Percentiles rank a stretch among this genome's conserved stretches.
These are phyloP conservation scores for Sporothrix schenckii DNA, from an alignment of 2,329 filamentous ascomycete genomes.

Conservation along the genomic window DNA sequence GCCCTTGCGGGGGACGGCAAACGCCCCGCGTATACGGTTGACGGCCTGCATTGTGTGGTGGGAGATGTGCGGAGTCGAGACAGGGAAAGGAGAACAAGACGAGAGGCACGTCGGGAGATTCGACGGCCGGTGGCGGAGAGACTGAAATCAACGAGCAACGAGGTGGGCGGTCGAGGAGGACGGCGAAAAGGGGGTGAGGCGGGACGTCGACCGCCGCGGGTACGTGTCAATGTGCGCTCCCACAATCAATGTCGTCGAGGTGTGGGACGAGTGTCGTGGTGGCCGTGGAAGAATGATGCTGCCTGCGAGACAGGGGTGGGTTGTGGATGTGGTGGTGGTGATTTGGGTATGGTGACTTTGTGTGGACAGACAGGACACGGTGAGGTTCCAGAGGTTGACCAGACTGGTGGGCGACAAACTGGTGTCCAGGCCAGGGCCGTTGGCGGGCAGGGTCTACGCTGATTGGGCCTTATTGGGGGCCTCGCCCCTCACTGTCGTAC, in stretches of 20 bases:
- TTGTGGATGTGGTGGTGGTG: slow-evolving; percentile 9
- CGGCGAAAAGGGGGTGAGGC: background rate
- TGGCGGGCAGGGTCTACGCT: slow-evolving; percentile 18
- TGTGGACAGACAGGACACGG: slow-evolving; percentile 15
- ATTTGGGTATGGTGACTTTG: background rate
- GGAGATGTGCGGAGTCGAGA: background rate
- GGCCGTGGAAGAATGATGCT: slow-evolving; percentile 5
- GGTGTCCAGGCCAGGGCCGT: slow-evolving; percentile 8
- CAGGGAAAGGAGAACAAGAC: background rate
- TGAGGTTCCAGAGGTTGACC: slow-evolving; percentile 1
- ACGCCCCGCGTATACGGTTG: slow-evolving; percentile 92
- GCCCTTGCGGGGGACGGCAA: slow-evolving; percentile 90
- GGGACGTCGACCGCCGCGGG: background rate
- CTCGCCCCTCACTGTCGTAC: slow-evolving; percentile 12
- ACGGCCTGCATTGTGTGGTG: slow-evolving; percentile 60
- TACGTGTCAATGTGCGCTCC: slow-evolving; percentile 8
- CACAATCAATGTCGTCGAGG: background rate
- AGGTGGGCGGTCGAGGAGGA: slow-evolving; percentile 6
- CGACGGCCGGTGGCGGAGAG: slow-evolving; percentile 19
- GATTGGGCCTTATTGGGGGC: slow-evolving; percentile 7
- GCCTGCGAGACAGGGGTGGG: slow-evolving; percentile 24
- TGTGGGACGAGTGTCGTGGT: background rate
- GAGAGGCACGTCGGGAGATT: slow-evolving; percentile 14
- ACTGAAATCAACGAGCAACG: slow-evolving; percentile 1
- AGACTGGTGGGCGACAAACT: background rate